Conservation (phyloP, 768 basidiomycete species). For the Tricholoma matsutake region DNA sequence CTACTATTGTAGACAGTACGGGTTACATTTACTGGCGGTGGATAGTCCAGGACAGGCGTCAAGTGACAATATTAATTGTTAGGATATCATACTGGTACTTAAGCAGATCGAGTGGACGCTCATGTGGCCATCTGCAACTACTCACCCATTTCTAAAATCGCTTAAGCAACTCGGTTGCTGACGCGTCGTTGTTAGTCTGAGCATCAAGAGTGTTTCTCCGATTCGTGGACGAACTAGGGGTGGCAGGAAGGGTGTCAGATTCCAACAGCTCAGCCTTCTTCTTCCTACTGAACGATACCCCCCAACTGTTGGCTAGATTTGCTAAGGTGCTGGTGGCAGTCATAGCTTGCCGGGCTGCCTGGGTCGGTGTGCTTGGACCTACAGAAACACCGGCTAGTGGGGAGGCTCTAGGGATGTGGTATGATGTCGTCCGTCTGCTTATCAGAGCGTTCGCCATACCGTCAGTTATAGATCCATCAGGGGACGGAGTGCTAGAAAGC, state of each 20-base stretch:
- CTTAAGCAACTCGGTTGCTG: constrained; percentile 15
- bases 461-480: constrained; percentile 59
- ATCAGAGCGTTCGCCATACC: constrained; percentile 47
- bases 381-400: constrained; percentile 36
- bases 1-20: too few relatives aligned
- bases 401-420: constrained; percentile 52
- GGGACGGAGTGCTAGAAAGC: constrained; percentile 48
- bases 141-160: constrained; percentile 15
- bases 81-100: background rate
- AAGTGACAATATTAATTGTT: background rate
- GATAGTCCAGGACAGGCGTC: background rate
- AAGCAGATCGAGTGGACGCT: background rate
- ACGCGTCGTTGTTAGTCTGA: constrained; percentile 8
- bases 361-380: constrained; percentile 24
- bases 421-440: constrained; percentile 56
- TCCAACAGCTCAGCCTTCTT: constrained; percentile 30
- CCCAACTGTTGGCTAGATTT: constrained; percentile 62
- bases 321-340: constrained; percentile 53
- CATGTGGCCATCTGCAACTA: background rate
- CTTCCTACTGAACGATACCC: constrained; percentile 59
- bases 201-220: constrained; percentile 2
- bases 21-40: too few relatives aligned
- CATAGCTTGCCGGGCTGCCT: constrained; percentile 26
- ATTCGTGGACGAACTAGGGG: constrained; percentile 2
- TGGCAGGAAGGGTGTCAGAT: constrained; percentile 2